A percentile compares a stretch with the other conserved stretches of the same genome.
Conservation (phyloP, 176 grass and related monocot genomes). For the Poa pratensis region DNA sequence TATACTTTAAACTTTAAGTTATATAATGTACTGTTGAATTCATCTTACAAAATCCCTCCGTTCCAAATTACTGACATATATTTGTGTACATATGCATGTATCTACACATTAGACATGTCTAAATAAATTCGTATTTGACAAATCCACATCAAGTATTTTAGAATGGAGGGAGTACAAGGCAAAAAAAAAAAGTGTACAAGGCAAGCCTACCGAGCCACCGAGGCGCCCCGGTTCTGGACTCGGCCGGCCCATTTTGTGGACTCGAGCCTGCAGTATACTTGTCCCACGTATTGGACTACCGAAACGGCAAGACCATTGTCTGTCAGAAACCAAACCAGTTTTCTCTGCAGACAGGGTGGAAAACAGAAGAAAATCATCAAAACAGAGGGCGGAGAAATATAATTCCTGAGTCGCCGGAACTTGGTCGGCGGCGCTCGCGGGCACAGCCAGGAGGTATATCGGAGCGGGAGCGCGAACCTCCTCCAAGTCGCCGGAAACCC, state of each 20-base stretch:
- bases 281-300: constrained; percentile 14
- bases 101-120: too few relatives aligned
- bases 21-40: too few relatives aligned
- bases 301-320: too few relatives aligned
- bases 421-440: constrained; percentile 15
- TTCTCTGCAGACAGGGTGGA: background rate
- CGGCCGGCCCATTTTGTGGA: background rate
- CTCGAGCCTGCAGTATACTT: background rate
- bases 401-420: constrained; percentile 1
- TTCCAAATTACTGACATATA: too few relatives aligned
- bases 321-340: too few relatives aligned
- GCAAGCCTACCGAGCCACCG: background rate
- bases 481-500: constrained; percentile 19
- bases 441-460: background rate
- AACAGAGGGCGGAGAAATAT: constrained; percentile 4
- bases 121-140: too few relatives aligned
- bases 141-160: too few relatives aligned
- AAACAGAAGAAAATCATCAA: background rate
- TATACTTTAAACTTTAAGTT: too few relatives aligned
- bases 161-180: too few relatives aligned
- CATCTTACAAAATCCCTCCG: too few relatives aligned
- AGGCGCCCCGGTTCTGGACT: background rate
- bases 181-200: too few relatives aligned
- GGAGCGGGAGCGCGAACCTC: background rate
- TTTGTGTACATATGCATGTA: too few relatives aligned